Evolutionary conservation across 2,329 filamentous ascomycete genomes (phyloP).

Genomic region (Verticillium klebahnii): DNA sequence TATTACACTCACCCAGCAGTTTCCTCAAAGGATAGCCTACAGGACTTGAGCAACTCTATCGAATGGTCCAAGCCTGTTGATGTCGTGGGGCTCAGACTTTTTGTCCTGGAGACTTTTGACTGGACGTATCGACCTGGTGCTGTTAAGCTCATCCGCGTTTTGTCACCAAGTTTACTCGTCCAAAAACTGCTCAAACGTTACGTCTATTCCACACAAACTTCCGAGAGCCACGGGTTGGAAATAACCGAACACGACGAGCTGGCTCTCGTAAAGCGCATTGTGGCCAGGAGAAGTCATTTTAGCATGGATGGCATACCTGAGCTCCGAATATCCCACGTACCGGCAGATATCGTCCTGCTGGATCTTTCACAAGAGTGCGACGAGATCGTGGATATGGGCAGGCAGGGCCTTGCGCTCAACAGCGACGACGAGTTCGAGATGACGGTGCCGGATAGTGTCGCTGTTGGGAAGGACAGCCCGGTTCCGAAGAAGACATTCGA

Average conservation of each 20-base stretch:
- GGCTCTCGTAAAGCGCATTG: slow-evolving; percentile 59
- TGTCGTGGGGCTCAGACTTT: slow-evolving; percentile 62
- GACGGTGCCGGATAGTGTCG: slow-evolving; percentile 5
- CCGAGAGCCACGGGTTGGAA: slow-evolving; percentile 9
- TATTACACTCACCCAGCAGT: slow-evolving; percentile 89
- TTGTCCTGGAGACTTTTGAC: slow-evolving; percentile 75
- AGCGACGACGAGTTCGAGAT: slow-evolving; percentile 59
- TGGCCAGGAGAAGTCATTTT: slow-evolving; percentile 63
- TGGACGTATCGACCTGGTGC: slow-evolving; percentile 79
- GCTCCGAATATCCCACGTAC: slow-evolving; percentile 72
- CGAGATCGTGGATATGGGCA: slow-evolving; percentile 45
- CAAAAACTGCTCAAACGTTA: slow-evolving; percentile 46
- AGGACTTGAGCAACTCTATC: slow-evolving; percentile 47
- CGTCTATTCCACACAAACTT: slow-evolving; percentile 18
- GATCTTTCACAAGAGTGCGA: slow-evolving; percentile 71
- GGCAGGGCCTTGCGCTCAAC: slow-evolving; percentile 55
- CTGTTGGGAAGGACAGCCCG: background rate
- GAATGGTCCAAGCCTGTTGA: slow-evolving; percentile 63
- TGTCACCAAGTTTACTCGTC: slow-evolving; percentile 72
- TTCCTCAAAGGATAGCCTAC: slow-evolving; percentile 56
- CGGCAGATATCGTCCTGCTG: slow-evolving; percentile 71
- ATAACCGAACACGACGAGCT: slow-evolving; percentile 38
- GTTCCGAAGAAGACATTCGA: slow-evolving; percentile 52
- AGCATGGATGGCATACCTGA: slow-evolving; percentile 73
- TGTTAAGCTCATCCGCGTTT: slow-evolving; percentile 74